phyloP scores from a whole-genome alignment of 2,329 filamentous ascomycete genomes.

The Phaeosphaeria sp. region DNA sequence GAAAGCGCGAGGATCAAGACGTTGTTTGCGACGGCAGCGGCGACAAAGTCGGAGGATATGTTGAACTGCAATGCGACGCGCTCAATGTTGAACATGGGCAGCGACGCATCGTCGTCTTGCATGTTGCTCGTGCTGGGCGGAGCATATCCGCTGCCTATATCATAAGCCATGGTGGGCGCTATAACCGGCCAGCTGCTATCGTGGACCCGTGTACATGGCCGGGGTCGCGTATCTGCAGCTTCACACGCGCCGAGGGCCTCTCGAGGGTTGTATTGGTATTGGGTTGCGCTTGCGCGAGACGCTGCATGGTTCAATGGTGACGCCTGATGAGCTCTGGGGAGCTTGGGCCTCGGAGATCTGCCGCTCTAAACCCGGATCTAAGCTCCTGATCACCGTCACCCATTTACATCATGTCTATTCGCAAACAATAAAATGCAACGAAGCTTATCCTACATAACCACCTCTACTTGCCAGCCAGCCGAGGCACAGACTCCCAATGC shows the following conservation, averaged over 20 bases:
- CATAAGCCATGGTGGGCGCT: conserved; percentile 68
- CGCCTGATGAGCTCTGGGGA: conserved; percentile 13
- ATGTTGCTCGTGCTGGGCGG: conserved; percentile 70
- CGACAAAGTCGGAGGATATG: conserved; percentile 93
- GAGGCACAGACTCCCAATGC: background rate
- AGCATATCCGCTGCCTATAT: conserved; percentile 74
- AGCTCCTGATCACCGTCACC: background rate
- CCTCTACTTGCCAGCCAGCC: background rate
- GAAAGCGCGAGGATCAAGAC: conserved; percentile 91
- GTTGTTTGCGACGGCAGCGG: conserved; percentile 96
- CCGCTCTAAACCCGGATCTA: conserved; percentile 4
- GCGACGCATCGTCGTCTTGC: conserved; percentile 63
- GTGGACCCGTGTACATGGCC: conserved; percentile 19
- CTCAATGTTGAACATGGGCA: conserved; percentile 95
- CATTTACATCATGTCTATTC: background rate
- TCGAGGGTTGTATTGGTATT: background rate
- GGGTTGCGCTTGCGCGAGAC: background rate
- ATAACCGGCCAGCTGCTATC: conserved; percentile 16
- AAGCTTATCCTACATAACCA: background rate
- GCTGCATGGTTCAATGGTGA: conserved; percentile 15
- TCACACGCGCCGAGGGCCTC: background rate
- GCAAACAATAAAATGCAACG: background rate
- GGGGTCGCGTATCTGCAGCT: conserved; percentile 13
- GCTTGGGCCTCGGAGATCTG: conserved; percentile 14
- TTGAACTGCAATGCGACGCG: conserved; percentile 92